Evolutionary conservation across 768 basidiomycete species (phyloP).

Genomic region (Podaxis rugospora): DNA sequence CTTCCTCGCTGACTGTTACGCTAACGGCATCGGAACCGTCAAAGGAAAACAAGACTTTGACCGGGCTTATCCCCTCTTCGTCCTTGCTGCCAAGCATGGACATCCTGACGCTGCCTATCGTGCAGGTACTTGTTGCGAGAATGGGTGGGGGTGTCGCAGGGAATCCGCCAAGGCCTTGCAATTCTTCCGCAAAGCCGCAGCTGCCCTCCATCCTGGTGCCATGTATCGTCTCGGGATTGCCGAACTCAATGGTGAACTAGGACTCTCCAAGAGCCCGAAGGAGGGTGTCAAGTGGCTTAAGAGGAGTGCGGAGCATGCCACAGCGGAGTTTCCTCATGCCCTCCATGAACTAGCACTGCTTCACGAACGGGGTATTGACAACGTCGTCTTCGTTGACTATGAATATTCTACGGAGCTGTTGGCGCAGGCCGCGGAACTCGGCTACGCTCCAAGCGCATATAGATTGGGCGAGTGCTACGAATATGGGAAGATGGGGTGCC

Average conservation of each 20-base stretch:
- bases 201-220: conserved; percentile 87
- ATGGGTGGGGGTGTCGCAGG: conserved; percentile 95
- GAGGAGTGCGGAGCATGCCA: conserved; percentile 90
- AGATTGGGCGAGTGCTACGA: conserved; percentile 98
- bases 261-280: conserved; percentile 79
- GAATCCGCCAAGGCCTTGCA: conserved; percentile 89
- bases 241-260: conserved; percentile 93
- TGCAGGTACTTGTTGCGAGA: conserved; percentile 96
- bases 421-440: conserved; percentile 93
- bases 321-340: conserved; percentile 94
- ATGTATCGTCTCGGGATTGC: conserved; percentile 96
- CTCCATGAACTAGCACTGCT: conserved; percentile 91
- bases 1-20: conserved; percentile 97
- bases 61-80: conserved; percentile 92
- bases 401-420: conserved; percentile 94
- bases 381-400: conserved; percentile 94
- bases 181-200: conserved; percentile 92
- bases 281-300: conserved; percentile 99
- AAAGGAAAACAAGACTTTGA: conserved; percentile 95
- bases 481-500: conserved; percentile 98
- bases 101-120: conserved; percentile 95
- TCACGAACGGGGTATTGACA: conserved; percentile 97
- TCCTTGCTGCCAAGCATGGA: conserved; percentile 94
- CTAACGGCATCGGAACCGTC: conserved; percentile 94
- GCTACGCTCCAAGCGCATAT: conserved; percentile 95